Conservation (phyloP, 306 rosid genomes). For the Hippophae tibetana region DNA sequence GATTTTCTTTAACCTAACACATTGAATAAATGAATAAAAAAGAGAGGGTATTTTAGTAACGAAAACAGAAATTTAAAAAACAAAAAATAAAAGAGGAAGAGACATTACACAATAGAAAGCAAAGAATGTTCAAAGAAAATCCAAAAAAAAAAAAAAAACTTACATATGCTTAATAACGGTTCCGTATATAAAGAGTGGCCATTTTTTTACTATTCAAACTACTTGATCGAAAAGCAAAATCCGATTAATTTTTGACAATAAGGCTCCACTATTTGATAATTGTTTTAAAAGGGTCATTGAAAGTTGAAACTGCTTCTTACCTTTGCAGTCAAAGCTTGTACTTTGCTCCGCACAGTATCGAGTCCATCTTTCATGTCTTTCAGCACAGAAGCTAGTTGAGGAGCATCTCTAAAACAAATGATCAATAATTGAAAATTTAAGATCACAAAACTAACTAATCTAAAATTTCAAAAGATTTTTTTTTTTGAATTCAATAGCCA, state of each 20-base stretch:
- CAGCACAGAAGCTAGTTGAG: constrained; percentile 50
- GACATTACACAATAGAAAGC: no score
- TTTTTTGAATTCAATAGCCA: background rate
- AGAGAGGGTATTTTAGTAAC: background rate
- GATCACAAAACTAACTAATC: background rate
- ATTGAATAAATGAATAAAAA: background rate
- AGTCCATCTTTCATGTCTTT: constrained; percentile 85
- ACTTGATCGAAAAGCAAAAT: background rate
- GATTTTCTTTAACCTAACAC: constrained; percentile 52
- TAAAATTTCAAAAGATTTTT: background rate
- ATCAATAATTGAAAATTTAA: background rate
- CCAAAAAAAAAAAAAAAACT: no score
- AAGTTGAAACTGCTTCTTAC: constrained; percentile 20
- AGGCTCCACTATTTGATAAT: background rate
- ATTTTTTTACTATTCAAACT: no score
- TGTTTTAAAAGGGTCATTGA: background rate
- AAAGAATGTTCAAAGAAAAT: no score
- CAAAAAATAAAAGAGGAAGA: background rate
- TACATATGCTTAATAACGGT: no score
- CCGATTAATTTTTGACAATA: no score
- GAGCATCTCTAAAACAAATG: constrained; percentile 41
- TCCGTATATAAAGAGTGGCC: no score
- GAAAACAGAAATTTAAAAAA: background rate
- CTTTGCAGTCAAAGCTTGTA: constrained; percentile 60
- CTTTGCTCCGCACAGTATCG: constrained; percentile 46